Evolutionary conservation across 148 eudicot genomes (phyloP).

Genomic region (Chenopodium suecicum): DNA sequence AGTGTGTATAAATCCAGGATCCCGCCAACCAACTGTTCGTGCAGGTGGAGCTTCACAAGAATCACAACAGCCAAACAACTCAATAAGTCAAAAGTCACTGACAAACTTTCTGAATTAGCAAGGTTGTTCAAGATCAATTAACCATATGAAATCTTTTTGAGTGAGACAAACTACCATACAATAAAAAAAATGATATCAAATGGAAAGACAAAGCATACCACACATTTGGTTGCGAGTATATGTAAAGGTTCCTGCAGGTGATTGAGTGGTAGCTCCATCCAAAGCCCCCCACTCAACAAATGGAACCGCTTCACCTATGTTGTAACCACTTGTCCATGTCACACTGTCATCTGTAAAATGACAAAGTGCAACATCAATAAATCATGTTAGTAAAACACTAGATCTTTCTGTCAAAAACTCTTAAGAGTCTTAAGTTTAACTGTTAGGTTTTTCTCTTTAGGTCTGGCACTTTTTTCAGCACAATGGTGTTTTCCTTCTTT

Average conservation of each 20-base stretch:
- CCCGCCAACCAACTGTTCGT: slow-evolving; percentile 71
- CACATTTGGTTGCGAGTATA: slow-evolving; percentile 35
- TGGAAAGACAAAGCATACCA: slow-evolving; percentile 17
- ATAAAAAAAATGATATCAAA: not conserved
- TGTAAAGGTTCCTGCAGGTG: slow-evolving; percentile 37
- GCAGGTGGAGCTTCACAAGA: slow-evolving; percentile 49
- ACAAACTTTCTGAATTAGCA: not conserved
- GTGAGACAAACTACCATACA: not conserved
- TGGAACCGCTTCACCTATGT: slow-evolving; percentile 30
- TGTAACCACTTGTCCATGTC: slow-evolving; percentile 38
- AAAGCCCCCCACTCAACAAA: slow-evolving; percentile 30
- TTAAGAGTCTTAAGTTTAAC: not conserved
- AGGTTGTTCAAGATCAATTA: not conserved
- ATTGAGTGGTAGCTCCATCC: not conserved
- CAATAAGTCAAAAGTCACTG: not conserved
- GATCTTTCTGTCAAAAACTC: too few relatives aligned
- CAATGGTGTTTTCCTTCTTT: too few relatives aligned
- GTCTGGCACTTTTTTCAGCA: too few relatives aligned
- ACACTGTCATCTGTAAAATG: slow-evolving; percentile 32
- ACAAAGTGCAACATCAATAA: not conserved
- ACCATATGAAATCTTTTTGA: not conserved
- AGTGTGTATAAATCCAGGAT: slow-evolving; percentile 66
- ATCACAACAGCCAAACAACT: not conserved
- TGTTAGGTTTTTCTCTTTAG: not conserved
- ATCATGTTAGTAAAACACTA: not conserved